phyloP scores from a whole-genome alignment of 179 eudicot species.

The Gypsophila paniculata region DNA sequence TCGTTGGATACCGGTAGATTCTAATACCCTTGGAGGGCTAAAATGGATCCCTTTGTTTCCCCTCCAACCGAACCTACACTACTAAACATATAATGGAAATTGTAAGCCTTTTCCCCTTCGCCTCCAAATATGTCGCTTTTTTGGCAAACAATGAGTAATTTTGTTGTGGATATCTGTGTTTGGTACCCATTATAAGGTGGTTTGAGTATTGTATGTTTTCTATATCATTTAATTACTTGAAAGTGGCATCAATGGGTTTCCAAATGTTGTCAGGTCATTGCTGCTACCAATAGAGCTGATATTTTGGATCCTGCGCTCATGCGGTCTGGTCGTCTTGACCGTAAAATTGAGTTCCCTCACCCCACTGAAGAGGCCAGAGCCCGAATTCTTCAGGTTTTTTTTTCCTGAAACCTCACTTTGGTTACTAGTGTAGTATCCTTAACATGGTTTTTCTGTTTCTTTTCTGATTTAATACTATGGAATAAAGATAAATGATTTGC shows the following conservation, averaged over 20 bases:
- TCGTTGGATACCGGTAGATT: background rate
- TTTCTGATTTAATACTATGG: background rate
- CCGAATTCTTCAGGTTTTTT: conserved; percentile 72
- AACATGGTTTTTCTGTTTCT: background rate
- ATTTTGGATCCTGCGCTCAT: conserved; percentile 70
- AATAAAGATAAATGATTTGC: background rate
- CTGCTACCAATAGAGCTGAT: conserved; percentile 70
- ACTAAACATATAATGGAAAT: no score
- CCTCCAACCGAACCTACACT: no score
- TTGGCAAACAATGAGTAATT: background rate
- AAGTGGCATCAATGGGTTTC: background rate
- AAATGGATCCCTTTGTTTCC: no score
- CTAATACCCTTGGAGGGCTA: background rate
- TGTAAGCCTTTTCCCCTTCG: no score
- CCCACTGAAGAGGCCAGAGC: conserved; percentile 99
- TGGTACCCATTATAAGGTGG: background rate
- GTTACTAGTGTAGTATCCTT: background rate
- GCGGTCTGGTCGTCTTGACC: conserved; percentile 38
- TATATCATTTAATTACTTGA: background rate
- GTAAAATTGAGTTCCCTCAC: conserved; percentile 92
- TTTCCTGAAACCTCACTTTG: background rate
- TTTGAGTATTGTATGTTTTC: background rate
- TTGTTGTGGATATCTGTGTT: background rate
- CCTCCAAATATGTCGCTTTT: no score
- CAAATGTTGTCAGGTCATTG: conserved; percentile 36